Base-by-base conservation (phyloP, 495 filamentous ascomycete genomes). In the Penicillium mononematosum region DNA sequence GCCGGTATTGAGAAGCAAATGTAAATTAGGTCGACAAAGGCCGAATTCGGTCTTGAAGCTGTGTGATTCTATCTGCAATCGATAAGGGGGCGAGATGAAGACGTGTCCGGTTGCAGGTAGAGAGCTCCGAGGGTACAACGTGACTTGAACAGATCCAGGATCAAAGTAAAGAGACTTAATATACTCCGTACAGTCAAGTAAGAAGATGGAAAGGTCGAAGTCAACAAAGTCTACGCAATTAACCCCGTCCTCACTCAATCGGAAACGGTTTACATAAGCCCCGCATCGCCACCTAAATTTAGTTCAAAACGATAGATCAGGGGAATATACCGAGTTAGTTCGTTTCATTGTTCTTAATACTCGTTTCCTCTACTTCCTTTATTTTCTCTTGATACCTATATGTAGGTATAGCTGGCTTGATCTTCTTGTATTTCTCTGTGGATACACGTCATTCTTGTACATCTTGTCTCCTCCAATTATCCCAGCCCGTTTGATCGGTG, bases 61-160 rank as follows among this genome's bases (percentile, higher is more conserved):
- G 42, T 54, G 45, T 45, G 41, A 14, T 45, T 31, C 46, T 34
- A 53, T 56, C 60, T 31, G 43, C 48, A 63, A 58, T 63, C 60
- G 62, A 65, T 62, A 65, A 62, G 64, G 61, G 61, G 62, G 46
- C 41, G 59, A 53, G 62, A 34, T 44, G 61, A 51, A 63, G 58
- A 67, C 59, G 62, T 70, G 66, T 63, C 62, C 65, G 63, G 42
- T 69, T 58, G 64, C 63, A 53, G 56, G 45, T 22, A 32, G 17
- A 45, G 5, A 38, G 41, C 29, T 55, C 48, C 44, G 24, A 49
- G 16, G 16, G 24, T n/a, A 39, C 36, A 17, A 17, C 36, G 34
- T 39, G 36, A 39, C 36, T 39, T 39, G 36, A 49, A 25, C 11
- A 31, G 29, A 31, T 34, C 11, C 19, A 50, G 27, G 31, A 43